phyloP scores from a whole-genome alignment of 441 rosid genomes.

The Jatropha podagrica region DNA sequence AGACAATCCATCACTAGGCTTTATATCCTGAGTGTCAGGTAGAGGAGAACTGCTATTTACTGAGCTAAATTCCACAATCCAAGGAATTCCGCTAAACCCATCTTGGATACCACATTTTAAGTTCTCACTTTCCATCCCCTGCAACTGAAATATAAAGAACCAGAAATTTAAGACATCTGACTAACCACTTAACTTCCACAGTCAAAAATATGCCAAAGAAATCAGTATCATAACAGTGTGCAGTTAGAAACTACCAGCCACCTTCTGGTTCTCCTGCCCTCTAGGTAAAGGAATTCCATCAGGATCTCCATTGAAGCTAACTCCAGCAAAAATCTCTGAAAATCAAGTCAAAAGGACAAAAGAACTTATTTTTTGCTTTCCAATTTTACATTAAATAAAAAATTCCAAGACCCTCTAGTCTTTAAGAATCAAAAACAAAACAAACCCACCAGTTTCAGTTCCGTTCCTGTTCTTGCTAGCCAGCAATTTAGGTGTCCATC shows the following conservation, averaged over 20 bases:
- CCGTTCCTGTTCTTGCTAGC: conserved; percentile 41
- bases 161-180: conserved; percentile 10
- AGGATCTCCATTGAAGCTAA: conserved; percentile 31
- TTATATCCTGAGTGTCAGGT: conserved; percentile 36
- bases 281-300: conserved; percentile 31
- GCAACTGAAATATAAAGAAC: conserved; percentile 29
- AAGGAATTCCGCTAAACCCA: conserved; percentile 56
- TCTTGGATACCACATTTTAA: conserved; percentile 55
- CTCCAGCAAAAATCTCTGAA: conserved; percentile 38
- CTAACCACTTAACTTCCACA: conserved; percentile 14
- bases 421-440: neutral
- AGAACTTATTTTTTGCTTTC: neutral
- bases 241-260: conserved; percentile 78
- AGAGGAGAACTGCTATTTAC: conserved; percentile 42
- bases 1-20: conserved; percentile 33
- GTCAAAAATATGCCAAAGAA: conserved; percentile 1
- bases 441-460: conserved; percentile 35
- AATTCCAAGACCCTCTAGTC: neutral
- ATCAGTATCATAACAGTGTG: conserved; percentile 31
- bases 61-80: conserved; percentile 55
- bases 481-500: conserved; percentile 65
- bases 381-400: neutral
- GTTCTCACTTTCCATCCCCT: conserved; percentile 44
- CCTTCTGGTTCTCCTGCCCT: conserved; percentile 60
- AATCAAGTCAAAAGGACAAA: neutral